phyloP scores from a whole-genome alignment of 2,329 filamentous ascomycete genomes.

The Ceratocystis variospora region DNA sequence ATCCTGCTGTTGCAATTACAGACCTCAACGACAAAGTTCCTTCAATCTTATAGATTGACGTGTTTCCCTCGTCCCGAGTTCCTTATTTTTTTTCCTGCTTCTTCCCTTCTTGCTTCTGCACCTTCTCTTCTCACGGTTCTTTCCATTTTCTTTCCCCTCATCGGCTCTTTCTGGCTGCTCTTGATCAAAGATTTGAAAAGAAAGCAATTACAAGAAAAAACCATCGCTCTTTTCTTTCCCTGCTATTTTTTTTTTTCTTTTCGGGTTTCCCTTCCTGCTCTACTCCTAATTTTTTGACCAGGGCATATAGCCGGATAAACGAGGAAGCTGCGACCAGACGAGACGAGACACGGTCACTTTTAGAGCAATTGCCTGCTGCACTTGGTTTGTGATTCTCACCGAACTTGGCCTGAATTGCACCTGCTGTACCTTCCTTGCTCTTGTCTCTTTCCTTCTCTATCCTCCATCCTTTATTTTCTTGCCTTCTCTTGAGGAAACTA shows the following conservation, averaged over 20 bases:
- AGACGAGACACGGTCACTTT: slow-evolving; percentile 10
- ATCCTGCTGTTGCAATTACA: slow-evolving; percentile 12
- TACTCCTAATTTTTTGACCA: slow-evolving; percentile 19
- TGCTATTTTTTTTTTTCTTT: slow-evolving; percentile 3
- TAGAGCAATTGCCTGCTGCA: slow-evolving; percentile 10
- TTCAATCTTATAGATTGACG: slow-evolving; percentile 10
- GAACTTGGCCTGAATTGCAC: background rate
- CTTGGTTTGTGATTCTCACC: slow-evolving; percentile 14
- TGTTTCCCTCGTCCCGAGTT: slow-evolving; percentile 2
- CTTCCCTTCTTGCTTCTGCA: slow-evolving; percentile 12
- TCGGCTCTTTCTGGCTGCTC: too few species aligned
- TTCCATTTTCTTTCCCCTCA: background rate
- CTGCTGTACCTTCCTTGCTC: slow-evolving; percentile 11
- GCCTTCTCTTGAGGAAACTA: slow-evolving; percentile 8
- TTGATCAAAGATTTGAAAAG: too few species aligned
- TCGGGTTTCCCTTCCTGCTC: background rate
- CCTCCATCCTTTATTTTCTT: slow-evolving; percentile 11
- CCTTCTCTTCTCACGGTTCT: slow-evolving; percentile 2
- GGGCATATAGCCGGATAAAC: slow-evolving; percentile 18
- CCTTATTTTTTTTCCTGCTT: slow-evolving; percentile 2
- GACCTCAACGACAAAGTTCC: slow-evolving; percentile 7
- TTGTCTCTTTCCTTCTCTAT: slow-evolving; percentile 13
- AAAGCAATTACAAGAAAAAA: background rate
- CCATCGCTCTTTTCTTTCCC: background rate
- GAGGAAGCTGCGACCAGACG: slow-evolving; percentile 13